phyloP scores from a whole-genome alignment of 768 basidiomycete genomes.

The Myochromella boudieri region DNA sequence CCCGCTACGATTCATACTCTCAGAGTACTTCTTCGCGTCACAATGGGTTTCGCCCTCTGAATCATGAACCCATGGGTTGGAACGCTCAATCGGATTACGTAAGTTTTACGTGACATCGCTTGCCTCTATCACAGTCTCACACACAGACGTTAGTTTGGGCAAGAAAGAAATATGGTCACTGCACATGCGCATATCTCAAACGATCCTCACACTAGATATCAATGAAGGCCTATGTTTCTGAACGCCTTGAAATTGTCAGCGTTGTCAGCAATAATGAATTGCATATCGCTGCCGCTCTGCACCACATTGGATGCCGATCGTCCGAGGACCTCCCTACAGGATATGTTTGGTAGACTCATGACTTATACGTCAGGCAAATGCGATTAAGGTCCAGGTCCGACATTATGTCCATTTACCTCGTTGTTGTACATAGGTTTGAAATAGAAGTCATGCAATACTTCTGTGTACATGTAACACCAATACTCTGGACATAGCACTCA shows the following conservation, averaged over 20 bases:
- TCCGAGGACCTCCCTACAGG: no score
- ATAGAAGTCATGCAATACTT: background rate
- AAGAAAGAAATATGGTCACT: constrained; percentile 34
- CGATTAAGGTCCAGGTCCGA: background rate
- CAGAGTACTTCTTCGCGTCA: constrained; percentile 40
- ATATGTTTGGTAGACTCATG: background rate
- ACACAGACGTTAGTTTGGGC: constrained; percentile 17
- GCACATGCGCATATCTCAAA: constrained; percentile 37
- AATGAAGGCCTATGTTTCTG: no score
- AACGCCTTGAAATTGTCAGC: no score
- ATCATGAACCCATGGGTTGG: constrained; percentile 53
- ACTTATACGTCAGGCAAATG: no score
- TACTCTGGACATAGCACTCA: no score
- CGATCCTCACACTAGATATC: constrained; percentile 45
- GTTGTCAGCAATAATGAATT: no score
- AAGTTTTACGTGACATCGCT: constrained; percentile 26
- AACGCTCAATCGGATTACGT: constrained; percentile 64
- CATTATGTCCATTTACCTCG: background rate
- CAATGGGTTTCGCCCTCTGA: constrained; percentile 50
- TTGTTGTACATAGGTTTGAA: constrained; percentile 1
- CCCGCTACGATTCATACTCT: constrained; percentile 55
- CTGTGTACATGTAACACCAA: no score
- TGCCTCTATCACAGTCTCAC: background rate
- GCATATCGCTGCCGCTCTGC: constrained; percentile 2
- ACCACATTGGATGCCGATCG: no score